Evolutionary conservation across 2,329 filamentous ascomycete genomes (phyloP).

Genomic region (Fusarium subglutinans): DNA sequence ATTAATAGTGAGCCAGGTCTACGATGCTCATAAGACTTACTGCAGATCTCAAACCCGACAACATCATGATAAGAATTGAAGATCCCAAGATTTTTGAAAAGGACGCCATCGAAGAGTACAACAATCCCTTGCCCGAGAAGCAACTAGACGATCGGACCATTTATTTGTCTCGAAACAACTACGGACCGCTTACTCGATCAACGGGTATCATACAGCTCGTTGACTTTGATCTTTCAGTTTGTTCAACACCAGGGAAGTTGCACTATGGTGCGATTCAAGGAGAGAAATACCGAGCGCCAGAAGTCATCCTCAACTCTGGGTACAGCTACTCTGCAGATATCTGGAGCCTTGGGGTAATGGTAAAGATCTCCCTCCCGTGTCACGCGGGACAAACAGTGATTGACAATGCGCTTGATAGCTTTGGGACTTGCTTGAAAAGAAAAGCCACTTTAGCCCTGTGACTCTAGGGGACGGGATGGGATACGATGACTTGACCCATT

Average conservation of each 20-base stretch:
- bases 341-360: slow-evolving; percentile 40
- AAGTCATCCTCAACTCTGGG: slow-evolving; percentile 35
- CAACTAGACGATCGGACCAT: slow-evolving; percentile 18
- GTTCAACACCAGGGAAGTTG: neutral
- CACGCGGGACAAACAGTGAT: rapidly evolving
- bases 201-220: slow-evolving; percentile 30
- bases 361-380: neutral
- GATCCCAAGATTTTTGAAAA: slow-evolving; percentile 23
- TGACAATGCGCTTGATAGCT: neutral
- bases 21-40: rapidly evolving
- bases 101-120: slow-evolving; percentile 32
- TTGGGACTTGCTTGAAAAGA: slow-evolving; percentile 16
- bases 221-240: slow-evolving; percentile 30
- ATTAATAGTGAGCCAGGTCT: rapidly evolving
- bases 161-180: slow-evolving; percentile 39
- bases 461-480: neutral
- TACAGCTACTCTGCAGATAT: slow-evolving; percentile 33
- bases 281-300: slow-evolving; percentile 32
- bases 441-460: slow-evolving; percentile 4
- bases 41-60: slow-evolving; percentile 35
- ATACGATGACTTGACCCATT: slow-evolving; percentile 6
- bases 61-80: slow-evolving; percentile 35
- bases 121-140: slow-evolving; percentile 36
- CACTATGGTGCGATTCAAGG: slow-evolving; percentile 24
- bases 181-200: slow-evolving; percentile 17